These are phyloP conservation scores for Lobosporangium transversale DNA, from an alignment of 192 early-diverging fungal species.

Conservation along the genomic window DNA sequence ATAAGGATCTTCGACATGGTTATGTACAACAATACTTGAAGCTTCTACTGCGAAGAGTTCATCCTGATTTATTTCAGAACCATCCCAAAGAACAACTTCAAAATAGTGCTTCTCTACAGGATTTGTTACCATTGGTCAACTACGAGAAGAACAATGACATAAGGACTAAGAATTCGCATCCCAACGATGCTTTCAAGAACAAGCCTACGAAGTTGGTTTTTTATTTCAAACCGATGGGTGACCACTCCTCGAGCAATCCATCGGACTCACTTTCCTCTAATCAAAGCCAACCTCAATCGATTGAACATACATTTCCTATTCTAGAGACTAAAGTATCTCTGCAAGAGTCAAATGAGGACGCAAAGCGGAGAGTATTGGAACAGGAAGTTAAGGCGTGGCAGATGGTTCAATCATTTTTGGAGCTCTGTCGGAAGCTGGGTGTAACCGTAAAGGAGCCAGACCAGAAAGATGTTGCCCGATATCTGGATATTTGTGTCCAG, in stretches of 20 bases:
- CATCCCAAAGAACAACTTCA: conserved; percentile 46
- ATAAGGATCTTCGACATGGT: conserved; percentile 6
- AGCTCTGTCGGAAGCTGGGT: conserved; percentile 39
- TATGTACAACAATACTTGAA: conserved; percentile 42
- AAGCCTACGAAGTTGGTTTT: conserved; percentile 16
- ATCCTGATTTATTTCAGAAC: conserved; percentile 44
- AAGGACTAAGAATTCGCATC: not conserved
- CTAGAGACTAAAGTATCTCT: conserved; percentile 1
- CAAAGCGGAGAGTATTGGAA: conserved; percentile 8
- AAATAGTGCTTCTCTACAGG: conserved; percentile 39
- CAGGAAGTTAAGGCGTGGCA: conserved; percentile 44
- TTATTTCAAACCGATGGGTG: conserved; percentile 17
- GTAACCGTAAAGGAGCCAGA: conserved; percentile 22
- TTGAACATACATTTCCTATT: conserved; percentile 27
- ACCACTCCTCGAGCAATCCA: not conserved
- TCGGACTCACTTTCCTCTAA: not conserved
- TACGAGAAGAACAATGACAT: conserved; percentile 3
- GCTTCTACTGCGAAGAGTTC: conserved; percentile 34
- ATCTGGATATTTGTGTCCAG: conserved; percentile 15
- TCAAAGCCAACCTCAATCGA: conserved; percentile 1
- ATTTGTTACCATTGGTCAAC: conserved; percentile 23
- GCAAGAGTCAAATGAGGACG: not conserved
- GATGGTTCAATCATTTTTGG: conserved; percentile 46
- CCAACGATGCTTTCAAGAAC: not conserved
- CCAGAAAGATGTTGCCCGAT: conserved; percentile 15